phyloP scores from a whole-genome alignment of 495 filamentous ascomycete species.

The Astrothelium subdiscretum region DNA sequence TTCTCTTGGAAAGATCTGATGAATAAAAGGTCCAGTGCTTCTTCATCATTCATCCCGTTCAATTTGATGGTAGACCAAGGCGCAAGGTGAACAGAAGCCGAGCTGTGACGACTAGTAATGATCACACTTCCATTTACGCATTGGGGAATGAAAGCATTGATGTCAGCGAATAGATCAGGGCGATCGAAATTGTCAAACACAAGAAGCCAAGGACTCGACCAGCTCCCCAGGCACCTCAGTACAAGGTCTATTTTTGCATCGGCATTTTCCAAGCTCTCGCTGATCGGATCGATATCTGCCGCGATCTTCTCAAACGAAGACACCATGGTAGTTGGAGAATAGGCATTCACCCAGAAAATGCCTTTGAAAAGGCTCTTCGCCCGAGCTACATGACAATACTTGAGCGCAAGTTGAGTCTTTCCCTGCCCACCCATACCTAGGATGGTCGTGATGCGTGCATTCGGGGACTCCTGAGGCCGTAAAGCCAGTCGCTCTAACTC shows the following conservation, averaged over 20 bases:
- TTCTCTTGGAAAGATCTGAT: neutral
- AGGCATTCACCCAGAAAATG: conserved; percentile 1
- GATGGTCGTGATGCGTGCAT: neutral
- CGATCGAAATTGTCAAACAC: neutral
- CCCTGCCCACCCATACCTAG: neutral
- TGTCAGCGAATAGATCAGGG: neutral
- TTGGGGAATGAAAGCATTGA: neutral
- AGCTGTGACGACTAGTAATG: neutral
- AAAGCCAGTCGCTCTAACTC: neutral
- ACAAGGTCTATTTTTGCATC: neutral
- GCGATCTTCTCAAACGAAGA: neutral
- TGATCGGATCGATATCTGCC: neutral
- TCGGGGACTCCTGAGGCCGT: neutral
- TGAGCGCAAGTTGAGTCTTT: neutral
- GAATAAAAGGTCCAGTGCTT: neutral
- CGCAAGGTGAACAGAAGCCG: neutral
- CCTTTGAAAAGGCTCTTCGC: neutral
- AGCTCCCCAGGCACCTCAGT: neutral
- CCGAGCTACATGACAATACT: neutral
- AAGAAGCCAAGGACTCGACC: neutral
- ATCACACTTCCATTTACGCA: neutral
- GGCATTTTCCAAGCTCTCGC: neutral
- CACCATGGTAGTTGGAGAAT: neutral
- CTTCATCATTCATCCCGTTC: neutral
- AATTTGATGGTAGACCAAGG: neutral